Base-by-base conservation (phyloP, 192 early-diverging fungal genomes). In the Rhizophagus clarus region DNA sequence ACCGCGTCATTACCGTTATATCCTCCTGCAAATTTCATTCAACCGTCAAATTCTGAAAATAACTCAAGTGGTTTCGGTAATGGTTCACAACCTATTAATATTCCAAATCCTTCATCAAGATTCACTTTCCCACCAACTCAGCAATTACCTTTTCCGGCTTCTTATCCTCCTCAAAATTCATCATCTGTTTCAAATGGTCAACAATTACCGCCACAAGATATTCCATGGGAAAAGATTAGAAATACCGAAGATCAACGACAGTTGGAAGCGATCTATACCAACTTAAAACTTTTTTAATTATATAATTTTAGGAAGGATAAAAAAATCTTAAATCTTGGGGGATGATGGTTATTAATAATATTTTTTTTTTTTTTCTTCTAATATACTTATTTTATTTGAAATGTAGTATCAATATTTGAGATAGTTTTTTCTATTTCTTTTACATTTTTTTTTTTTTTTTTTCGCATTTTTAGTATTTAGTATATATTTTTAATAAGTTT, bases 171-270 rank as follows among this genome's bases (percentile, higher is more conserved):
- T 14, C 76, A 40, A 31, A 42, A 32, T 74, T 70, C 68, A 42
- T 37, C 74, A 75, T 51, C 40, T 29, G 24, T 5, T 61, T 26
- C 74, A 1, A 61, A 34, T 75, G 56, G 26, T 62, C 15, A 26
- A 22, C 76, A 78, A 51, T 61, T 78, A 29, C 64, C 45, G 34
- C 76, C 76, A 51, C 76, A 78, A 68, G 76, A 78, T 68, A 78
- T 78, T 68, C 76, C 63, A 42, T 51, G 64, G 64, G 76, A 78
- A 68, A 78, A 78, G 17, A 61, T 75, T 8, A 45, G 63, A 29
- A 78, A 68, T 56, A 78, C 26, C 32, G 76, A 78, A 78, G 76
- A 78, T 47, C 76, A 78, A 68, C 32, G 76, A 31, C 76, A 78
- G 24, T 40, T 78, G 1, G 67, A 78, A 17, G 76, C 76, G 17